Evolutionary conservation across 1,284 basidiomycete genomes (phyloP), one percentile per base, ranked within the genome.

Genomic region (Rhizopogon hawkerae): DNA sequence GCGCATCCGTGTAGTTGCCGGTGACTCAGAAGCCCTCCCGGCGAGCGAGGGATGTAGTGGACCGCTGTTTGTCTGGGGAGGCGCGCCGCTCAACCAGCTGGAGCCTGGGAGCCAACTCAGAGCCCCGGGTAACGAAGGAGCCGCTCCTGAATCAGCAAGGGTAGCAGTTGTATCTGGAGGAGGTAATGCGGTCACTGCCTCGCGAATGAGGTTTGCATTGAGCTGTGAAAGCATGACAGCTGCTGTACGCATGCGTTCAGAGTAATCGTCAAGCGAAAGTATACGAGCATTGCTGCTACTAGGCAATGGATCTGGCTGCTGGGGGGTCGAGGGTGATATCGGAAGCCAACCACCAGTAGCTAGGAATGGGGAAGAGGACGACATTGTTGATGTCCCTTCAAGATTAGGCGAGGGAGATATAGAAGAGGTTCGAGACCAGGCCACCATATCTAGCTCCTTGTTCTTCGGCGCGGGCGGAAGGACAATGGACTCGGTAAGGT

Each of bases 221-320:
- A 99, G 78, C 69, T 99, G 95, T 1, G 95, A 88, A 18, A 99
- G 82, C 95, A 99, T 98, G 59, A 98, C 86, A 3, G 96, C 95
- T 1, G 95, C 95, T 8, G 93, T 98, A 11, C 92, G 84, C 95
- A 98, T 98, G 38, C 95, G 82, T 60, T 97, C 91, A 0, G 95
- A 95, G 64, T 98, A 98, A 58, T 98, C 95, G 61, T 98, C 94
- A 26, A 98, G 72, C 1, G 85, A 85, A 14, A 81, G 58, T 16
- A 56, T 43, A n/a, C 46, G 43, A 35, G 38, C 3, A 31, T n/a
- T 35, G 3, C 29, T 47, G 24, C 31, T 43, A 16, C 44, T 52
- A 42, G 24, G 44, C 35, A 29, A 29, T 9, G 52, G 37, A 24
- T 55, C 54, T 18, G 54, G 37, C 7, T 44, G 8, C 14, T 47